Base-by-base conservation (phyloP, 495 filamentous ascomycete genomes). In the Penicillium manginii region DNA sequence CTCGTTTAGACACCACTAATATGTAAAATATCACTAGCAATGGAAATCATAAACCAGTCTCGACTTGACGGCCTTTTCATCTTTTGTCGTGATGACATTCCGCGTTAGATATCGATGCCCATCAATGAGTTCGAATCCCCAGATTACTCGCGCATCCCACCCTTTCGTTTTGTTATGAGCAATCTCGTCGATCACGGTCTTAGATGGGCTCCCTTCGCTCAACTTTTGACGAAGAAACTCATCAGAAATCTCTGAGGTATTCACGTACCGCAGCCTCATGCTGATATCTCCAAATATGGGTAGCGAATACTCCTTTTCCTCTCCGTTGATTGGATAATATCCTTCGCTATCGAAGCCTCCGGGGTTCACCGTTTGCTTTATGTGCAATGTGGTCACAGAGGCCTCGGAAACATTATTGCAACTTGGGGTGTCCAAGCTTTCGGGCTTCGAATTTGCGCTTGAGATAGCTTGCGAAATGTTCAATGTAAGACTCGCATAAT, bases 201-300 rank as follows among this genome's bases (percentile, higher is more conserved):
- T 48, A 2, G 33, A 54, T 7, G 50, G 22, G 31, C 54, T 60
- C 2, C 23, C 58, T 17, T 50, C 45, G 10, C 14, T 11, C 8
- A 64, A 18, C 1, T 1, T 33, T 14, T 60, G 31, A 5, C 58
- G 59, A 22, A 65, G 45, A 6, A 19, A 11, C 2, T 68, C 50
- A 8, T 68, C 59, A 1, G 37, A 4, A 21, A 68, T 23, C 4
- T 55, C 50, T 0, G 26, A 17, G 4, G 33, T 47, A 9, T 57
- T 53, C 7, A 54, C 50, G 14, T 60, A 65, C 10, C 19, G 46
- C n/a, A 67, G 21, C 8, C 43, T 39, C 51, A 62, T 59, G 8
- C n/a, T 45, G 18, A 68, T 50, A 33, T 63, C 52, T 9, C 65
- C 65, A 22, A 68, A 68, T 12, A 65, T 60, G 4, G 62, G 65